Conservation (phyloP, 31 red algal species). For the Porphyra umbilicalis region DNA sequence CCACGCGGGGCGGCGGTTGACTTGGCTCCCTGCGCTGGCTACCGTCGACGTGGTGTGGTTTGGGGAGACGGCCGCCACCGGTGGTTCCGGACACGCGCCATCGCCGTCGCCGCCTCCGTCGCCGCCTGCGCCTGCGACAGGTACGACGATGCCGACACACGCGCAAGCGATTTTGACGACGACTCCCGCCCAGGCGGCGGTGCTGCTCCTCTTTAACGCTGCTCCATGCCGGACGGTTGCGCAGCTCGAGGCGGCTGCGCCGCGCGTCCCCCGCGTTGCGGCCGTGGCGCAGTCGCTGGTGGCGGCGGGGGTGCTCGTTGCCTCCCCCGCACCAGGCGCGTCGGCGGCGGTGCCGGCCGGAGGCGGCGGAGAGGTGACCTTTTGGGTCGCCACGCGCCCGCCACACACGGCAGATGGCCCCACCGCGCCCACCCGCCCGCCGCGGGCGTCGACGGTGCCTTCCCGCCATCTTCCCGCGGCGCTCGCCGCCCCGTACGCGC, state of each 20-base stretch:
- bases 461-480: background rate
- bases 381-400: no score
- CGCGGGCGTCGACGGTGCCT: background rate
- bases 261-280: background rate
- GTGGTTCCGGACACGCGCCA: background rate
- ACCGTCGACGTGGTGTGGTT: background rate
- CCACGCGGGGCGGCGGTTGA: background rate
- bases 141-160: background rate
- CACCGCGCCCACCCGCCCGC: no score
- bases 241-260: background rate
- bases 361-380: no score
- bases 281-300: background rate
- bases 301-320: background rate
- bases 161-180: no score
- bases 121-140: background rate
- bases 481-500: background rate
- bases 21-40: background rate
- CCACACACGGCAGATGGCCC: no score
- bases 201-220: background rate
- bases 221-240: background rate
- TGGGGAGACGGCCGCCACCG: background rate
- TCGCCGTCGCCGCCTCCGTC: background rate
- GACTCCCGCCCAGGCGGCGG: background rate
- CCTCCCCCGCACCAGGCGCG: no score
- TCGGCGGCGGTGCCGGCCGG: no score